Evolutionary conservation across 805 yeast species (phyloP).

Genomic region (Yarrowia porcina): DNA sequence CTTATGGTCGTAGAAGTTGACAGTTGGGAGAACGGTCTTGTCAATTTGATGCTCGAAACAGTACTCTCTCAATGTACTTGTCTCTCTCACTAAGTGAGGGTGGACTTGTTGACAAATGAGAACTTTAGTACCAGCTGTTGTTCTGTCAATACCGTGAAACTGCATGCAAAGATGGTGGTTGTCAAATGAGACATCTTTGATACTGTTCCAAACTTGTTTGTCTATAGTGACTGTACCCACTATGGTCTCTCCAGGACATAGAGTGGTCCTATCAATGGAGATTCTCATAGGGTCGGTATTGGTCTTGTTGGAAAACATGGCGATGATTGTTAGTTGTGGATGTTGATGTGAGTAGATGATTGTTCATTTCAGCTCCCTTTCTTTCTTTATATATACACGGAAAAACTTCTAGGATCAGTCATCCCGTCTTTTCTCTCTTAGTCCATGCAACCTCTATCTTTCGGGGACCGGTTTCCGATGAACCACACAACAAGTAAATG

Average conservation of each 20-base stretch:
- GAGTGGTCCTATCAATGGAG: neutral
- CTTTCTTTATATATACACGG: neutral
- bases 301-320: neutral
- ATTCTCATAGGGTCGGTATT: neutral
- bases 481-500: neutral
- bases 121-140: neutral
- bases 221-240: neutral
- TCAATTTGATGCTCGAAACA: neutral
- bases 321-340: neutral
- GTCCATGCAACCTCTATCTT: too few species aligned
- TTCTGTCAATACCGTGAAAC: conserved; percentile 2
- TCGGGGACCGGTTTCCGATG: neutral
- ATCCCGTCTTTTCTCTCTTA: neutral
- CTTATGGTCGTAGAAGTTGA: neutral
- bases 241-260: neutral
- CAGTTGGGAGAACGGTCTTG: neutral
- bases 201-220: neutral
- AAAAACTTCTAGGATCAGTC: neutral
- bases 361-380: neutral
- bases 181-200: neutral
- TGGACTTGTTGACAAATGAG: neutral
- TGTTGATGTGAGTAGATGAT: neutral
- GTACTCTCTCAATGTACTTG: neutral
- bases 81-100: neutral
- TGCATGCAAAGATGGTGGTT: neutral